Evolutionary conservation across 352 stramenopile species (phyloP), one percentile per base, ranked within the genome.

Genomic region (Thraustochytrium striatum): DNA sequence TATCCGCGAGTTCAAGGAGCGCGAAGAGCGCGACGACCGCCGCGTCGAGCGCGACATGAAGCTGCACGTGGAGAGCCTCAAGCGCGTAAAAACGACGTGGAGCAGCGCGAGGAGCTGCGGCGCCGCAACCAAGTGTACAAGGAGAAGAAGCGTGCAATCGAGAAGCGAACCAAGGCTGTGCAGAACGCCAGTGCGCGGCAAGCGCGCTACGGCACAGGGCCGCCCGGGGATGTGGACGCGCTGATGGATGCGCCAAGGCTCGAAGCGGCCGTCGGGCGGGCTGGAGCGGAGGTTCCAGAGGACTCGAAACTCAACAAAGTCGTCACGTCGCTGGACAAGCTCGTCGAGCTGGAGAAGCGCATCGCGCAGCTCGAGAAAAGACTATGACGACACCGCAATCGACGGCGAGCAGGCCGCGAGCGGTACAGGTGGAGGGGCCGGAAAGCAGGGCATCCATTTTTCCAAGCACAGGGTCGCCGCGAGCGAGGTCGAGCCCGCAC

Each of bases 281-380:
- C n/a, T n/a, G n/a, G n/a, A n/a, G n/a, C n/a, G n/a, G n/a, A n/a
- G n/a, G n/a, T n/a, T 55, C 16, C 47, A 21, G 47, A 55, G 47
- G 25, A 16, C 16, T 16, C 47, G 47, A 25, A 55, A 25, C n/a
- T 61, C 33, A 43, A 25, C 44, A 61, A 75, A 30, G 65, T 75
- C 11, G 65, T 61, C 50, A 75, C 8, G 19, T 75, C 65, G 1
- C 47, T 96, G 21, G 88, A 93, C 79, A 91, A 91, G 52, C 88
- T 96, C 3, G 91, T 95, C 82, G 90, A 96, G 65, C 85, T 96
- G 1, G 91, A 96, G 81, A 87, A 91, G 81, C 87, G 91, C 9
- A 96, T 96, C 69, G 85, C 86, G 0, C 86, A 90, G 44, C 81
- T 96, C 38, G 91, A 96, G 69, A 39, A 43, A n/a, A 16, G 65